A percentile compares a stretch with the other conserved stretches of the same genome.
Conservation (phyloP, 73 alveolate species). For the Durusdinium trenchii region DNA sequence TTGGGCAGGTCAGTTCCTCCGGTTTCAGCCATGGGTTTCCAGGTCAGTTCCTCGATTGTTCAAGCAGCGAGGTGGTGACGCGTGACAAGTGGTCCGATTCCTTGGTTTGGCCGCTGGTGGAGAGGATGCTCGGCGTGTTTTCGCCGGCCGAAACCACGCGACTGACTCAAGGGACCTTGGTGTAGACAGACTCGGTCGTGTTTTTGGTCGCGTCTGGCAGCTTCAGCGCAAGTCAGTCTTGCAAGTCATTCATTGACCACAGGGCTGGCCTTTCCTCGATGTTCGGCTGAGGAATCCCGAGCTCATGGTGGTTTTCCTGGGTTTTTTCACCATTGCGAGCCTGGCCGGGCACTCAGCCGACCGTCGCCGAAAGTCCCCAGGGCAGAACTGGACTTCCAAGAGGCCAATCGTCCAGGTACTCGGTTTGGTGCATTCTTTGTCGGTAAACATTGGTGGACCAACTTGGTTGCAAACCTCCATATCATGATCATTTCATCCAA, state of each 20-base stretch:
- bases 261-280: background rate
- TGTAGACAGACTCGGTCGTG: background rate
- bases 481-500: no score
- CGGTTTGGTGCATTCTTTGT: no score
- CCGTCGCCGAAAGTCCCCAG: no score
- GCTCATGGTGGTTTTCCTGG: conserved; percentile 74
- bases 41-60: background rate
- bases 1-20: no score
- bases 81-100: conserved; percentile 90
- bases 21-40: background rate
- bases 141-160: no score
- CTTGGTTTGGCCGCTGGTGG: conserved; percentile 71
- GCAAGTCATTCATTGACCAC: background rate
- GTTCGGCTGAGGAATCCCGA: conserved; percentile 49
- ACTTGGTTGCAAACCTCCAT: no score
- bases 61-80: conserved; percentile 54
- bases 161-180: no score
- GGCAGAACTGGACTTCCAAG: no score
- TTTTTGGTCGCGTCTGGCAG: background rate
- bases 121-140: conserved; percentile 17
- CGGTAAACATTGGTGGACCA: no score
- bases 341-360: background rate
- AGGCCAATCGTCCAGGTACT: no score
- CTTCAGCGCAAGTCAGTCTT: background rate
- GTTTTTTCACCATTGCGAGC: conserved; percentile 78